A percentile compares a stretch with the other conserved stretches of the same genome.
Evolutionary conservation across 1,139 yeast genomes (phyloP).

Genomic region (Taiozyma onychis): DNA sequence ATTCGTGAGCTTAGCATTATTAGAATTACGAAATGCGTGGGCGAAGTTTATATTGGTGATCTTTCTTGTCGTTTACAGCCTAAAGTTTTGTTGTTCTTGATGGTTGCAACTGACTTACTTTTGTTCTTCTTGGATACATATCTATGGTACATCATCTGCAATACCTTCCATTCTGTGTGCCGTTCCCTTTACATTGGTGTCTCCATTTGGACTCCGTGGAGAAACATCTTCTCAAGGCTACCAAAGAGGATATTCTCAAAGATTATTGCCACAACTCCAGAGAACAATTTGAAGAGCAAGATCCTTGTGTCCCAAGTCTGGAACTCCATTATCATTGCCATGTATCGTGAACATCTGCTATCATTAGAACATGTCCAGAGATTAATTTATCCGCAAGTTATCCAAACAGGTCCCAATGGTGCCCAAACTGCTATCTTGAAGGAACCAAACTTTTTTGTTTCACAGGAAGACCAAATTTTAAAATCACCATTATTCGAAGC

Average conservation of each 20-base stretch:
- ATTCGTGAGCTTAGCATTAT: conserved; percentile 42
- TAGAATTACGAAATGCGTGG: conserved; percentile 39
- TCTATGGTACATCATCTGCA: conserved; percentile 70
- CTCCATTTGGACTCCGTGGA: conserved; percentile 72
- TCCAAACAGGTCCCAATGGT: conserved; percentile 25
- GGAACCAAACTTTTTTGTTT: conserved; percentile 67
- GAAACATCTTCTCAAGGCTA: conserved; percentile 64
- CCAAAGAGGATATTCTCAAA: conserved; percentile 70
- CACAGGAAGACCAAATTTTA: conserved; percentile 63
- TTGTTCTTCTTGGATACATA: conserved; percentile 72
- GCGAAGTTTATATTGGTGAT: conserved; percentile 56
- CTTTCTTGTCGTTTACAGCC: conserved; percentile 53
- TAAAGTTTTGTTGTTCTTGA: conserved; percentile 54
- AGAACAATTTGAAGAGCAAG: conserved; percentile 48
- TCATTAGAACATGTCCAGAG: conserved; percentile 69
- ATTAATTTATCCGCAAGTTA: conserved; percentile 58
- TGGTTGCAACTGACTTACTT: conserved; percentile 57
- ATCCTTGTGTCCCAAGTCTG: conserved; percentile 67
- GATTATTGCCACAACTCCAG: conserved; percentile 56
- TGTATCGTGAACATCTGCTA: conserved; percentile 66
- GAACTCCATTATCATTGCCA: conserved; percentile 66
- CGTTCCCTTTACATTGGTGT: conserved; percentile 71
- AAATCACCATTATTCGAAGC: conserved; percentile 44
- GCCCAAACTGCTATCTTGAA: conserved; percentile 33
- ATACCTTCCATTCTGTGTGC: conserved; percentile 66